These are phyloP conservation scores for Marchantia polymorpha DNA, from an alignment of 225 moss, liverwort and hornwort genomes.

Conservation along the genomic window DNA sequence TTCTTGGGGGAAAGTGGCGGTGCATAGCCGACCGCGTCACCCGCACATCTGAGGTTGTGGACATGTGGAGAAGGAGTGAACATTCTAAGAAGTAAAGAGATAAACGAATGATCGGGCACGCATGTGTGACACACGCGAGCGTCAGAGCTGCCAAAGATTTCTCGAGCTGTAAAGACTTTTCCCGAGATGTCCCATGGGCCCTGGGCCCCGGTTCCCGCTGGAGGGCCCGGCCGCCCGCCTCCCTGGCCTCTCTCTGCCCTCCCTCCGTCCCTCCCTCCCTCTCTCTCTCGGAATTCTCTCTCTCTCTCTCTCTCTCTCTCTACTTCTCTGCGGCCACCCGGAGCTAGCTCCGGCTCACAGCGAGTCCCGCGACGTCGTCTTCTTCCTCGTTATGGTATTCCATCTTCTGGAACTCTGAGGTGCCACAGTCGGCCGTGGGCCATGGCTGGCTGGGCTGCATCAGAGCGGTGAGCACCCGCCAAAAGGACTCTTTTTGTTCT, in stretches of 20 bases:
- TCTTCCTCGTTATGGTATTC: neutral
- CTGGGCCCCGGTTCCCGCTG: neutral
- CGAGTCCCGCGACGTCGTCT: neutral
- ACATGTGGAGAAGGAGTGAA: slow-evolving; percentile 9
- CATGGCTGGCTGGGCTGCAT: no score
- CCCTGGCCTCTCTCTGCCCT: neutral
- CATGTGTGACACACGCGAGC: slow-evolving; percentile 12
- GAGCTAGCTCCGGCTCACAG: neutral
- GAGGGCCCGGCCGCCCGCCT: neutral
- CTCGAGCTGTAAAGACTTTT: slow-evolving; percentile 14
- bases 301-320: neutral
- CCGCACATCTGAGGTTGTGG: neutral
- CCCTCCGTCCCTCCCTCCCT: neutral
- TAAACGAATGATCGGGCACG: slow-evolving; percentile 7
- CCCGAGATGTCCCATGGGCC: neutral
- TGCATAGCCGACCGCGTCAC: slow-evolving; percentile 11
- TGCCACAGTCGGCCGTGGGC: no score
- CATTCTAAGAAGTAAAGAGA: slow-evolving; percentile 6
- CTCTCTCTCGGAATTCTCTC: neutral
- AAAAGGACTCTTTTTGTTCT: no score
- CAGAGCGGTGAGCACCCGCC: no score
- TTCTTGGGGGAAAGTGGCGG: neutral
- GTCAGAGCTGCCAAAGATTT: slow-evolving; percentile 8
- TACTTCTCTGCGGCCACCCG: neutral
- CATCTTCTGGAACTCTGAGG: neutral